phyloP scores from a whole-genome alignment of 345 rosid species.

The Melaleuca quinquenervia region DNA sequence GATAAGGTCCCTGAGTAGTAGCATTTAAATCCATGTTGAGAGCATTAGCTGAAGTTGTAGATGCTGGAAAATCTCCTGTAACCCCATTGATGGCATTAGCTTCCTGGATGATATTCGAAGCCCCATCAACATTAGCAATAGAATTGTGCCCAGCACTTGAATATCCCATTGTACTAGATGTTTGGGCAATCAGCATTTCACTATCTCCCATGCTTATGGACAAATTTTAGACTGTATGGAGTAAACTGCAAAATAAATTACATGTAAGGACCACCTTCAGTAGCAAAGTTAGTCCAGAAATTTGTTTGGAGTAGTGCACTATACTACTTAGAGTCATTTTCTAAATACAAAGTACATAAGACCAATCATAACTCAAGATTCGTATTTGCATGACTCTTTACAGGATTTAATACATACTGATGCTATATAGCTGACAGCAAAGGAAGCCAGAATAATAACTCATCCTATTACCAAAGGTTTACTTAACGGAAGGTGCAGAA shows the following conservation, averaged over 20 bases:
- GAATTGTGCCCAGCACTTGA: background rate
- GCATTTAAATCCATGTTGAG: background rate
- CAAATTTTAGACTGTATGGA: background rate
- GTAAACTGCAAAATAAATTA: background rate
- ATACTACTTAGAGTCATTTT: background rate
- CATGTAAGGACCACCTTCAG: background rate
- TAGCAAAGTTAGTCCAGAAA: background rate
- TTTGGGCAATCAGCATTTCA: constrained; percentile 1
- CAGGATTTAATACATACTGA: background rate
- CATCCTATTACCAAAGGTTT: background rate
- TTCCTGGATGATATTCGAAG: background rate
- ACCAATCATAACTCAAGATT: background rate
- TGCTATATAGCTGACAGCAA: background rate
- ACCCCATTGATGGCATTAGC: background rate
- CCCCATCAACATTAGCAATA: background rate
- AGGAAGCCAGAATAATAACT: background rate
- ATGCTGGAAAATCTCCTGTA: background rate
- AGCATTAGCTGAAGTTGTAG: background rate
- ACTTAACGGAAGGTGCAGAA: background rate
- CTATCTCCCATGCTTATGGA: constrained; percentile 2
- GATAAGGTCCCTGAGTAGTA: background rate
- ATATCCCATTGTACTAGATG: background rate
- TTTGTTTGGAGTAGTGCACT: background rate
- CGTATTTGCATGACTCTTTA: background rate
- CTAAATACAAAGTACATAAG: background rate